Conservation (phyloP, 352 stramenopile genomes). For the Pythium volutum region DNA sequence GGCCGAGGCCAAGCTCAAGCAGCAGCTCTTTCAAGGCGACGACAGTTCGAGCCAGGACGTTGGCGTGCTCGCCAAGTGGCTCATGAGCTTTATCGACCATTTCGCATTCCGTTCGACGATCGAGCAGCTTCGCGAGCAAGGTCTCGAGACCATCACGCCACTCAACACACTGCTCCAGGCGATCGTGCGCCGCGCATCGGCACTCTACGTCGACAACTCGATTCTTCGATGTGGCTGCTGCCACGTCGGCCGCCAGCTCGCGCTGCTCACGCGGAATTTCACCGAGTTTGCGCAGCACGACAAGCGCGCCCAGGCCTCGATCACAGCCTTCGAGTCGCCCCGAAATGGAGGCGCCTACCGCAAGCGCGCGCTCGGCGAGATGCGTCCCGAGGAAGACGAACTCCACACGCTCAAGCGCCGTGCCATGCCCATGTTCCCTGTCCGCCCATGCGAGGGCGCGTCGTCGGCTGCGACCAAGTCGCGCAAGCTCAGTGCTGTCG, state of each 20-base stretch:
- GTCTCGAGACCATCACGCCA: slow-evolving; percentile 71
- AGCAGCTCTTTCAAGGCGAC: slow-evolving; percentile 16
- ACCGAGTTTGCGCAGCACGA: slow-evolving; percentile 41
- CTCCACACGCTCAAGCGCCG: slow-evolving; percentile 15
- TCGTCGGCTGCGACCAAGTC: slow-evolving; percentile 30
- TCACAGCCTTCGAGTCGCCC: slow-evolving; percentile 16
- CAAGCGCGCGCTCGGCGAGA: slow-evolving; percentile 60
- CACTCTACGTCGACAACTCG: slow-evolving; percentile 51
- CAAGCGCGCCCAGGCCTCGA: slow-evolving; percentile 3
- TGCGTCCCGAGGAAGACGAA: slow-evolving; percentile 39
- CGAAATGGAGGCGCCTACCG: slow-evolving; percentile 8
- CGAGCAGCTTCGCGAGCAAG: slow-evolving; percentile 49
- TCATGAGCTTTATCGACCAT: slow-evolving; percentile 70
- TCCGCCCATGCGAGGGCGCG: slow-evolving; percentile 8
- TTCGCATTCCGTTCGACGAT: slow-evolving; percentile 68
- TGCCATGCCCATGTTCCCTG: slow-evolving; percentile 26
- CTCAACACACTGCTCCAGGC: slow-evolving; percentile 74
- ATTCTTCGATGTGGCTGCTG: slow-evolving; percentile 56
- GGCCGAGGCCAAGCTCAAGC: slow-evolving; percentile 44
- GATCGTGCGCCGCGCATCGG: slow-evolving; percentile 59
- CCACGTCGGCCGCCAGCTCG: slow-evolving; percentile 47
- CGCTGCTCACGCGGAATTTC: slow-evolving; percentile 62
- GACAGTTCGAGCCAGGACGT: slow-evolving; percentile 20
- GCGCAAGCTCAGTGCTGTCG: slow-evolving; percentile 54
- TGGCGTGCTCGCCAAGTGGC: slow-evolving; percentile 66